A percentile compares a stretch with the other conserved stretches of the same genome.
phyloP scores from a whole-genome alignment of 2,329 filamentous ascomycete species.

The Aspergillus arachidicola region DNA sequence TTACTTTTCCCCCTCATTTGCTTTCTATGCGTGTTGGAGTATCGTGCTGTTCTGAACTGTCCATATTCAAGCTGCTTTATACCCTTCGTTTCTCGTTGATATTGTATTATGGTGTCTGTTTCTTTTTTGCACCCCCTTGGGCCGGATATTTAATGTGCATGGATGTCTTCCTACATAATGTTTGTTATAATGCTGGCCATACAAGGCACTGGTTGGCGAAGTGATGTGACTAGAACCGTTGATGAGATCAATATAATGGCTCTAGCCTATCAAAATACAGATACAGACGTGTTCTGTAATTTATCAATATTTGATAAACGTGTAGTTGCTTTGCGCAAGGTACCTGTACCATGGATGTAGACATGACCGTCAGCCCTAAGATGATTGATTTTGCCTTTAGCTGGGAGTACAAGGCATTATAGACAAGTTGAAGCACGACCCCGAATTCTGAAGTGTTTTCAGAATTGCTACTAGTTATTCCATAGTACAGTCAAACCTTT shows the following conservation, averaged over 20 bases:
- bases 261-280: not conserved
- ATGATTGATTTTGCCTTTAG: not conserved
- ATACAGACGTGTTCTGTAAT: not conserved
- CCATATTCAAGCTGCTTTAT: conserved; percentile 8
- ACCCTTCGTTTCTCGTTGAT: conserved; percentile 13
- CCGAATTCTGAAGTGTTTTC: too few relatives aligned
- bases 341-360: not conserved
- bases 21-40: not conserved
- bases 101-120: not conserved
- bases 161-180: conserved; percentile 4
- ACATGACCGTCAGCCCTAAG: not conserved
- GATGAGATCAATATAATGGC: not conserved
- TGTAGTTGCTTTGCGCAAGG: not conserved
- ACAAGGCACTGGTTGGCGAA: not conserved
- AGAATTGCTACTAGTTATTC: too few relatives aligned
- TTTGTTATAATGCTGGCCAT: conserved; percentile 5
- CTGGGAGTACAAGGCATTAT: too few relatives aligned
- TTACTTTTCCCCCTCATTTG: not conserved
- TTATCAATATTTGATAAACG: not conserved
- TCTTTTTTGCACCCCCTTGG: not conserved
- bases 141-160: not conserved
- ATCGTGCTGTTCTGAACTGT: not conserved
- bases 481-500: too few relatives aligned
- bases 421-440: not conserved
- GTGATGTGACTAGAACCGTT: not conserved